Percentiles rank a stretch among this genome's conserved stretches.
Evolutionary conservation across 2,329 filamentous ascomycete genomes (phyloP).

Genomic region (Colletotrichum theobromicola): DNA sequence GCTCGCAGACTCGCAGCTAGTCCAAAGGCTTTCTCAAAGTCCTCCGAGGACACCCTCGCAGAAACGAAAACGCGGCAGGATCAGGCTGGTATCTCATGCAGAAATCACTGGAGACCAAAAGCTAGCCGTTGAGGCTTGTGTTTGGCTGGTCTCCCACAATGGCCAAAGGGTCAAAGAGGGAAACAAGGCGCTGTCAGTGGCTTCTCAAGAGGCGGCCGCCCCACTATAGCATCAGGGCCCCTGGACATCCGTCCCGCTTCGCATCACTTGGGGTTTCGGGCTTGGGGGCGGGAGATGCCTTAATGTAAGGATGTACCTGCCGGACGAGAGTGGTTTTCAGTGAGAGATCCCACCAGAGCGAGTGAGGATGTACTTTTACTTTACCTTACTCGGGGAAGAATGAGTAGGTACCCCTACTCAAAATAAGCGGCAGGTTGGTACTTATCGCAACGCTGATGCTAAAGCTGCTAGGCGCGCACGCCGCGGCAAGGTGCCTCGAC

Average conservation of each 20-base stretch:
- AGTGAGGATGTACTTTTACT: neutral
- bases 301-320: neutral
- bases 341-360: neutral
- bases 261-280: constrained; percentile 21
- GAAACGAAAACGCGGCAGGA: neutral
- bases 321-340: neutral
- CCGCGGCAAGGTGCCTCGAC: neutral
- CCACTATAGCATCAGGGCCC: constrained; percentile 15
- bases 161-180: neutral
- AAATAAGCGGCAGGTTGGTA: neutral
- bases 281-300: constrained; percentile 10
- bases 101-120: neutral
- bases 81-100: neutral
- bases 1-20: neutral
- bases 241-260: constrained; percentile 17
- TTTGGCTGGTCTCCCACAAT: neutral
- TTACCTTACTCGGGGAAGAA: neutral
- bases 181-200: constrained; percentile 4
- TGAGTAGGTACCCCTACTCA: neutral
- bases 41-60: neutral
- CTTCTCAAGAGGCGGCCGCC: neutral
- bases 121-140: neutral
- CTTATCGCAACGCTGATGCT: neutral
- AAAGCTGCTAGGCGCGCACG: neutral
- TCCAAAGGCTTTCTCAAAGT: neutral